Percentiles rank a stretch among this genome's conserved stretches.
phyloP scores from a whole-genome alignment of 371 early-diverging fungal species.

The Mortierella sp. region DNA sequence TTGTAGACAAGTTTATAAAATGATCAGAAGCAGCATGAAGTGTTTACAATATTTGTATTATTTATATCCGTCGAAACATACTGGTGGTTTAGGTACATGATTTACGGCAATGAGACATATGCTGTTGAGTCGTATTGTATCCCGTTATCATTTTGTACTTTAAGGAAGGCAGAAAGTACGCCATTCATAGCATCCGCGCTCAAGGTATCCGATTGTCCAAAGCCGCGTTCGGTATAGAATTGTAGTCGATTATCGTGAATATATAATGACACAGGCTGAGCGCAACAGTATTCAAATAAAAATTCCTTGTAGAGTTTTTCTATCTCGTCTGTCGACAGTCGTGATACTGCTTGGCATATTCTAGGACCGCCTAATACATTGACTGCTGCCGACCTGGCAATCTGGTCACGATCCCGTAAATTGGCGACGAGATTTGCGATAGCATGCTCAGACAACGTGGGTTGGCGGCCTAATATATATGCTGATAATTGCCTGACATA shows the following conservation, averaged over 20 bases:
- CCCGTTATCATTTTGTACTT: neutral
- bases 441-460: neutral
- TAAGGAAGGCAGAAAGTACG: neutral
- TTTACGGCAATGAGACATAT: too few species aligned
- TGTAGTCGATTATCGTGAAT: neutral
- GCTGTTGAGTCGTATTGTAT: too few species aligned
- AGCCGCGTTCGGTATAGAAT: neutral
- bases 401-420: neutral
- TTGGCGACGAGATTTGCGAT: neutral
- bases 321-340: neutral
- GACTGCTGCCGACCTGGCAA: neutral
- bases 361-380: neutral
- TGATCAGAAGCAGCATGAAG: too few species aligned
- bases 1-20: too few species aligned
- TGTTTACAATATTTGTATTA: too few species aligned
- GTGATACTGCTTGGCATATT: neutral
- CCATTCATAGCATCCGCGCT: neutral
- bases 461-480: neutral
- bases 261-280: neutral
- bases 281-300: neutral
- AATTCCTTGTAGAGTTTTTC: neutral
- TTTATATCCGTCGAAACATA: too few species aligned
- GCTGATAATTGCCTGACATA: neutral
- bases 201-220: neutral
- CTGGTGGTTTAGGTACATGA: too few species aligned